Conservation (phyloP, 225 moss, liverwort and hornwort species). For the Thuidium tamariscinum region DNA sequence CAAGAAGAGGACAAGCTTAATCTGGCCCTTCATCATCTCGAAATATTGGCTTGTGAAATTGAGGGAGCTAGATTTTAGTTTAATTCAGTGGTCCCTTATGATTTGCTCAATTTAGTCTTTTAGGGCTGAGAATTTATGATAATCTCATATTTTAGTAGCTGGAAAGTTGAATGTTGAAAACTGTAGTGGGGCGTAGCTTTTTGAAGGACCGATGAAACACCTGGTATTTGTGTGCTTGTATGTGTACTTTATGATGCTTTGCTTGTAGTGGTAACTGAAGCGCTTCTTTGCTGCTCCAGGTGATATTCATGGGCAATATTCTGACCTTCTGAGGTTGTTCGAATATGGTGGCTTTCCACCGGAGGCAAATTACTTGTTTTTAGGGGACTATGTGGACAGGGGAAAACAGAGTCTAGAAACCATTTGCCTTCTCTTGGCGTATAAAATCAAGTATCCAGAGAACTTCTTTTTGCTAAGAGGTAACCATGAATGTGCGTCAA, state of each 20-base stretch:
- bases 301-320: slow-evolving; percentile 98
- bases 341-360: slow-evolving; percentile 98
- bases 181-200: background rate
- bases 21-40: background rate
- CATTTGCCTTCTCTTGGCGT: slow-evolving; percentile 92
- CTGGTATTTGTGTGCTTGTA: background rate
- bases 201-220: background rate
- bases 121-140: background rate
- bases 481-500: slow-evolving; percentile 97
- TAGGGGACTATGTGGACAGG: slow-evolving; percentile 97
- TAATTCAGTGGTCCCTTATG: background rate
- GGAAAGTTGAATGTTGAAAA: background rate
- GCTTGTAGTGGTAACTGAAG: background rate
- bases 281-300: slow-evolving; percentile 27
- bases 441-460: slow-evolving; percentile 99
- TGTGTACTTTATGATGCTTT: background rate
- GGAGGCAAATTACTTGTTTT: slow-evolving; percentile 97
- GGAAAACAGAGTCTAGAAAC: slow-evolving; percentile 99
- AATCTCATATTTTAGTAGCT: background rate
- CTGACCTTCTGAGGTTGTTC: slow-evolving; percentile 98
- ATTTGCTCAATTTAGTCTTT: background rate
- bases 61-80: background rate
- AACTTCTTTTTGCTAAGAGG: slow-evolving; percentile 98
- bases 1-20: background rate
- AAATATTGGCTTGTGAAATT: background rate